phyloP scores from a whole-genome alignment of 2,329 filamentous ascomycete genomes.

The Verticillium zaregamsianum region DNA sequence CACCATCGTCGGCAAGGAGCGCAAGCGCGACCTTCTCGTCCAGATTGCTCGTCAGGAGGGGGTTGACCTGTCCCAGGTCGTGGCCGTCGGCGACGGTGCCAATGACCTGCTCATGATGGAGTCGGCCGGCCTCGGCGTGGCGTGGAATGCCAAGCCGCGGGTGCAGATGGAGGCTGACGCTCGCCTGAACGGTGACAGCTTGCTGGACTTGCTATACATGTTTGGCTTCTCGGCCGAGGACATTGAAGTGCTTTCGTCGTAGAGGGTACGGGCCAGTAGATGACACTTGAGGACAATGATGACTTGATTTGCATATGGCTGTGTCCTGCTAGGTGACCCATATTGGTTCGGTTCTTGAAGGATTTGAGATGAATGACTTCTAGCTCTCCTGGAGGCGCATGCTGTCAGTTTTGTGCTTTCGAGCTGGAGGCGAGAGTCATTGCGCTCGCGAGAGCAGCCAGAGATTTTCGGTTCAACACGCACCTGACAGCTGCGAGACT shows the following conservation, averaged over 20 bases:
- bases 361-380: too few relatives aligned
- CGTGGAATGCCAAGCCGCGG: slow-evolving; percentile 79
- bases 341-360: too few relatives aligned
- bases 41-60: slow-evolving; percentile 67
- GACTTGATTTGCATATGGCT: background rate
- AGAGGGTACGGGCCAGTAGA: slow-evolving; percentile 13
- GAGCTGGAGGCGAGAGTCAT: too few relatives aligned
- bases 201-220: slow-evolving; percentile 70
- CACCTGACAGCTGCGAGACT: too few relatives aligned
- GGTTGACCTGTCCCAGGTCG: slow-evolving; percentile 60
- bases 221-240: slow-evolving; percentile 69
- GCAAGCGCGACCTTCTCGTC: slow-evolving; percentile 67
- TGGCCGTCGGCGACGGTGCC: slow-evolving; percentile 77
- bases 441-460: too few relatives aligned
- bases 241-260: slow-evolving; percentile 37
- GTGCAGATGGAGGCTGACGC: slow-evolving; percentile 75
- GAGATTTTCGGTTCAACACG: too few relatives aligned
- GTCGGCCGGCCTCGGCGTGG: slow-evolving; percentile 70
- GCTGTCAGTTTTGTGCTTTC: too few relatives aligned
- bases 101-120: slow-evolving; percentile 81
- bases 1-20: slow-evolving; percentile 70
- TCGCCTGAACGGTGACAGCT: slow-evolving; percentile 64
- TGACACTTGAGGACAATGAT: background rate
- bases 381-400: too few relatives aligned
- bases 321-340: background rate